Percentiles rank a stretch among this genome's conserved stretches.
Evolutionary conservation across 352 stramenopile species (phyloP).

Genomic region (Globisporangium spinosum): DNA sequence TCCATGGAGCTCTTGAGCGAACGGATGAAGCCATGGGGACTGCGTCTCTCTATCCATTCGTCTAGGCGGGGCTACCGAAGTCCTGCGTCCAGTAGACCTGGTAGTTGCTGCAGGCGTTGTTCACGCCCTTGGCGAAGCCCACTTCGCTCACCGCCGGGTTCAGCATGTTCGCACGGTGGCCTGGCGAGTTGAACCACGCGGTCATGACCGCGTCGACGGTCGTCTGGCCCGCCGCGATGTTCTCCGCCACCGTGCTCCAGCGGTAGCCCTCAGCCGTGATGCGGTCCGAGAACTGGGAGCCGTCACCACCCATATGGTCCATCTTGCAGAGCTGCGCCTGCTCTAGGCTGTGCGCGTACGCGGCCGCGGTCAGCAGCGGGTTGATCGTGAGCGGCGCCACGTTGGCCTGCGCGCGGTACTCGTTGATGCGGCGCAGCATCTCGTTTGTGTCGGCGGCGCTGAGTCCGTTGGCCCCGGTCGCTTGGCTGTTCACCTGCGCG

Average conservation of each 20-base stretch:
- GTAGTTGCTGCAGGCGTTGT: slow-evolving; percentile 14
- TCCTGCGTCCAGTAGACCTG: slow-evolving; percentile 20
- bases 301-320: slow-evolving; percentile 37
- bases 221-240: slow-evolving; percentile 39
- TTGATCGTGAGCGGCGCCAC: slow-evolving; percentile 38
- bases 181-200: slow-evolving; percentile 39
- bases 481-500: background rate
- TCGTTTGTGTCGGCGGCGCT: slow-evolving; percentile 27
- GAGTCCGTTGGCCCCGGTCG: slow-evolving; percentile 29
- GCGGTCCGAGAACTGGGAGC: slow-evolving; percentile 34
- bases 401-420: slow-evolving; percentile 37
- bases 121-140: slow-evolving; percentile 14
- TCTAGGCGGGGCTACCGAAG: slow-evolving; percentile 11
- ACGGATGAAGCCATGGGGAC: background rate
- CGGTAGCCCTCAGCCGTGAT: slow-evolving; percentile 38
- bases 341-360: slow-evolving; percentile 38
- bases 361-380: slow-evolving; percentile 28
- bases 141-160: slow-evolving; percentile 15
- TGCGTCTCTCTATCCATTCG: background rate
- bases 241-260: slow-evolving; percentile 40
- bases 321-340: slow-evolving; percentile 37
- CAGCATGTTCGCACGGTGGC: slow-evolving; percentile 42
- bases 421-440: slow-evolving; percentile 54
- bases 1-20: background rate
- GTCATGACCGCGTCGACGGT: slow-evolving; percentile 38